Evolutionary conservation across 164 flowering plant species (phyloP).

Genomic region (Vitis rotundifolia): DNA sequence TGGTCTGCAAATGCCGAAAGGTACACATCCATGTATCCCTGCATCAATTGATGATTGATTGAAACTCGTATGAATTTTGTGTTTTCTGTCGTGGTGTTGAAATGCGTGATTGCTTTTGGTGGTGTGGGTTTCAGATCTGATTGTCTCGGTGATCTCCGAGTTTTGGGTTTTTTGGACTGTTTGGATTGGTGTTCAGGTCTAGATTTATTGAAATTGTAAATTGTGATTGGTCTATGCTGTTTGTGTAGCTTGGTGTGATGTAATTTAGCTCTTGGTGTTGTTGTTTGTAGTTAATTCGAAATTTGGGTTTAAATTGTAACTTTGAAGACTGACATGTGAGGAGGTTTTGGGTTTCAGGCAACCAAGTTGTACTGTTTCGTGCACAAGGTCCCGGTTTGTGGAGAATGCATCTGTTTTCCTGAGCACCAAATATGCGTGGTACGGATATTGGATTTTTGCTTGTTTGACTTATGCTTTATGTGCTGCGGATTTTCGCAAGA

Average conservation of each 20-base stretch:
- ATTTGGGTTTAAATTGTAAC: neutral
- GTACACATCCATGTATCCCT: constrained; percentile 27
- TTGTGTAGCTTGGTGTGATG: no score
- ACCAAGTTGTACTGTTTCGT: constrained; percentile 97
- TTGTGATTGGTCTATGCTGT: neutral
- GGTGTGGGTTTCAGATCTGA: no score
- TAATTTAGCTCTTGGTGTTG: no score
- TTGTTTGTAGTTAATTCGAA: no score
- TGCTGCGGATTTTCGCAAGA: neutral
- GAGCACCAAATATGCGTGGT: constrained; percentile 99
- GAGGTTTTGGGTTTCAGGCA: constrained; percentile 59
- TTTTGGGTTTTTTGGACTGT: no score
- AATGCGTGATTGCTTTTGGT: no score
- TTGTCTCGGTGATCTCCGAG: no score
- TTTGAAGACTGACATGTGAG: constrained; percentile 4
- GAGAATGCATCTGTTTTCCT: constrained; percentile 95
- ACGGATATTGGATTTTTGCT: constrained; percentile 14
- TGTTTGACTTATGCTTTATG: neutral
- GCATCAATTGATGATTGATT: neutral
- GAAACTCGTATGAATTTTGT: no score
- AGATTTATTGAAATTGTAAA: neutral
- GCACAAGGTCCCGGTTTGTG: constrained; percentile 98
- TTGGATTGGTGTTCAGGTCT: no score
- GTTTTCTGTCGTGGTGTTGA: no score
- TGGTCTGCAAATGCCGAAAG: constrained; percentile 93